phyloP scores from a whole-genome alignment of 2,329 filamentous ascomycete genomes.

The Colletotrichum endophyticum region DNA sequence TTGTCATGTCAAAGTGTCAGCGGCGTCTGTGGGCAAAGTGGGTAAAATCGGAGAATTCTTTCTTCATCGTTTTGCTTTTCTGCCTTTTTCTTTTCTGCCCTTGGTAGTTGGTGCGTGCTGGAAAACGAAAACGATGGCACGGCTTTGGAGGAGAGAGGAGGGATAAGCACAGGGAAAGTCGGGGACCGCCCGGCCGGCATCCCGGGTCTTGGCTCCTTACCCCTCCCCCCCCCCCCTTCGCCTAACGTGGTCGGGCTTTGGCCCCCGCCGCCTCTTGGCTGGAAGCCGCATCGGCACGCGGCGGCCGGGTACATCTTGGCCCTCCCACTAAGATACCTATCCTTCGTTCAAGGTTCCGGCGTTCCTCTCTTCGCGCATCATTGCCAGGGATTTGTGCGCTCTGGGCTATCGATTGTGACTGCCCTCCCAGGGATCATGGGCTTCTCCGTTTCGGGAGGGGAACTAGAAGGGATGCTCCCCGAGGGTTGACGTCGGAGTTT shows the following conservation, averaged over 20 bases:
- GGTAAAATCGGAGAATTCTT: neutral
- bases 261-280: neutral
- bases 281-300: neutral
- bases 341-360: neutral
- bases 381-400: neutral
- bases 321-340: neutral
- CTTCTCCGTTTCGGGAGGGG: neutral
- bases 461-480: neutral
- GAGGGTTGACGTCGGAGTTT: neutral
- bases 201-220: neutral
- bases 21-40: neutral
- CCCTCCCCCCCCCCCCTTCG: neutral
- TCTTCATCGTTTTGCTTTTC: neutral
- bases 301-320: neutral
- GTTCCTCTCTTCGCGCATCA: neutral
- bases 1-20: neutral
- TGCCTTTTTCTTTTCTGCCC: neutral
- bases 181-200: neutral
- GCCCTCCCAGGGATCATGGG: neutral
- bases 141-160: neutral
- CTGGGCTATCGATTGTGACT: neutral
- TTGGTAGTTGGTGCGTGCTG: neutral
- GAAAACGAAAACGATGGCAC: neutral
- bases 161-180: neutral
- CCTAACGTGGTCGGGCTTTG: neutral